Evolutionary conservation across 257 asterid species (phyloP).

Genomic region (Penstemon davidsonii): DNA sequence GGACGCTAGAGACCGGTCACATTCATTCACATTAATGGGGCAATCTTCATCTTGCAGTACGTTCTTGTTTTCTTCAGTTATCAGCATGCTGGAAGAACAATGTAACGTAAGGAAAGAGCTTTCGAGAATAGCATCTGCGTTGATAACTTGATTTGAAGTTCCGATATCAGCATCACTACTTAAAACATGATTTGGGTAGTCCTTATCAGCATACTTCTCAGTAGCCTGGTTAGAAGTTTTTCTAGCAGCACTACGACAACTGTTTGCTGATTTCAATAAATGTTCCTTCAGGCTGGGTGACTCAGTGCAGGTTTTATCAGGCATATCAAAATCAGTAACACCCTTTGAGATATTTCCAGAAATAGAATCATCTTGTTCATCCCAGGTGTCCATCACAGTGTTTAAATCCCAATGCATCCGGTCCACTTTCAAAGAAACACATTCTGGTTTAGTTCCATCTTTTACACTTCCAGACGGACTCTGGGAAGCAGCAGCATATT

Average conservation of each 20-base stretch:
- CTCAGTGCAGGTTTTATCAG: conserved; percentile 34
- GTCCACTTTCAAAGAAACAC: conserved; percentile 51
- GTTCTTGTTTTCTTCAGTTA: no score
- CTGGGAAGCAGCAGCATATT: conserved; percentile 29
- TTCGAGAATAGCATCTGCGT: conserved; percentile 19
- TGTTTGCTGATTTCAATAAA: conserved; percentile 21
- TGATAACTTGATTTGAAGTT: conserved; percentile 22
- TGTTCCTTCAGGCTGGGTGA: conserved; percentile 10
- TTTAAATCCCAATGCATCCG: conserved; percentile 84
- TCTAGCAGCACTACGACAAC: conserved; percentile 16
- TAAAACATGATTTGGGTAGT: conserved; percentile 23
- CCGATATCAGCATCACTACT: conserved; percentile 28
- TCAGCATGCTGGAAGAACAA: conserved; percentile 5
- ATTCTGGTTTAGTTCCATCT: conserved; percentile 20
- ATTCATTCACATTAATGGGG: no score
- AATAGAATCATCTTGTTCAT: conserved; percentile 46
- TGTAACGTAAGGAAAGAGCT: conserved; percentile 17
- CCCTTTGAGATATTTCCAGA: conserved; percentile 28
- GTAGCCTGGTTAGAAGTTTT: conserved; percentile 25
- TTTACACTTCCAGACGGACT: conserved; percentile 34
- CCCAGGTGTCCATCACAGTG: conserved; percentile 80
- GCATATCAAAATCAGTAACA: conserved; percentile 24
- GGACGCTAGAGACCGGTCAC: no score
- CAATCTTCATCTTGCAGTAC: no score
- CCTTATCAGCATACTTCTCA: conserved; percentile 11